These are phyloP conservation scores for Pichia sp. DNA, from an alignment of 1,139 yeast genomes.

Conservation along the genomic window DNA sequence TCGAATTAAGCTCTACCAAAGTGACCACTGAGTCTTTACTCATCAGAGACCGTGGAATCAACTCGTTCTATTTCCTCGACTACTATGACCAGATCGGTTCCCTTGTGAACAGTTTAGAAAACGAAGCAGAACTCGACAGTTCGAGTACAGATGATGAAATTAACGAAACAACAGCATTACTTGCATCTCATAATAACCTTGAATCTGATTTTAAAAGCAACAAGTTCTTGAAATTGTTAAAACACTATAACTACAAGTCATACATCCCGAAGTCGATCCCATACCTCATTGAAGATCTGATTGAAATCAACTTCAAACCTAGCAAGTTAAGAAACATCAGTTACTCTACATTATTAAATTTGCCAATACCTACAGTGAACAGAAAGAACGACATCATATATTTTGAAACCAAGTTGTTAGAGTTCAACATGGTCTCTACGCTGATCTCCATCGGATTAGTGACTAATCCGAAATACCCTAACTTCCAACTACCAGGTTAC, in stretches of 20 bases:
- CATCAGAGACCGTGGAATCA: conserved; percentile 49
- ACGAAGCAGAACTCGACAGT: conserved; percentile 16
- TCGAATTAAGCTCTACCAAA: conserved; percentile 35
- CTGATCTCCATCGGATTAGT: conserved; percentile 72
- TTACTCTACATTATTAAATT: conserved; percentile 50
- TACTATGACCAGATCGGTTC: conserved; percentile 34
- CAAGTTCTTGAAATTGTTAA: conserved; percentile 2
- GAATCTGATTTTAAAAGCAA: conserved; percentile 23
- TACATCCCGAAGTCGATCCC: conserved; percentile 20
- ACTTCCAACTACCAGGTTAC: conserved; percentile 84
- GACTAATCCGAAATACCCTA: conserved; percentile 81
- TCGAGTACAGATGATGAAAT: conserved; percentile 15
- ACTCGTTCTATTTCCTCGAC: conserved; percentile 42
- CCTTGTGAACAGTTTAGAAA: conserved; percentile 22
- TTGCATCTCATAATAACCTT: not conserved
- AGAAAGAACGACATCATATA: conserved; percentile 63
- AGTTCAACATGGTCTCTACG: conserved; percentile 43
- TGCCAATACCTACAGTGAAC: conserved; percentile 60
- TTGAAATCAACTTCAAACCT: conserved; percentile 54
- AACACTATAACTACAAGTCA: conserved; percentile 5
- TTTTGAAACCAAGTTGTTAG: conserved; percentile 68
- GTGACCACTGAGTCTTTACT: conserved; percentile 33
- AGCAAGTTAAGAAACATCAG: conserved; percentile 34
- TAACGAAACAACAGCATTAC: conserved; percentile 11
- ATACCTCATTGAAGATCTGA: conserved; percentile 55